Conservation (phyloP, 805 yeast genomes). For the Ogataea pini region DNA sequence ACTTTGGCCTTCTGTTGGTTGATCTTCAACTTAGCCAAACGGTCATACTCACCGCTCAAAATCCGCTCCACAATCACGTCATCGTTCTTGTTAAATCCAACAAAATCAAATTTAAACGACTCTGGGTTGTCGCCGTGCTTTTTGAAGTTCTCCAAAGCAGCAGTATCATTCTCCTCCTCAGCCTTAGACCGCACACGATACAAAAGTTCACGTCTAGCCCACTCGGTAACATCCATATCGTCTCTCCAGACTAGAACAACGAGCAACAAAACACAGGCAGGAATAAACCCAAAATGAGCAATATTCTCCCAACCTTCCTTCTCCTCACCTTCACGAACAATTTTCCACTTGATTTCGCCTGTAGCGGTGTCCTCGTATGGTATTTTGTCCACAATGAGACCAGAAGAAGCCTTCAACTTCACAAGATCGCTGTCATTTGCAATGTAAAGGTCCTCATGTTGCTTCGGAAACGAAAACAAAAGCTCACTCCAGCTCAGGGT, state of each 20-base stretch:
- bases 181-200: conserved; percentile 72
- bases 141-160: conserved; percentile 46
- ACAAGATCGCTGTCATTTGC: conserved; percentile 63
- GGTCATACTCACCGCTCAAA: conserved; percentile 82
- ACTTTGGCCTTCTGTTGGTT: conserved; percentile 31
- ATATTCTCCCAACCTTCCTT: conserved; percentile 86
- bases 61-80: conserved; percentile 79
- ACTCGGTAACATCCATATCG: conserved; percentile 54
- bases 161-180: conserved; percentile 55
- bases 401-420: conserved; percentile 57
- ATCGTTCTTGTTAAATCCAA: conserved; percentile 67
- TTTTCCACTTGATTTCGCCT: conserved; percentile 77
- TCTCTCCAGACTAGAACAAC: conserved; percentile 53
- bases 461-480: conserved; percentile 48
- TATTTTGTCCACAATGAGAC: conserved; percentile 75
- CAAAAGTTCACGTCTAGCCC: conserved; percentile 84
- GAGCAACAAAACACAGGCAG: conserved; percentile 60
- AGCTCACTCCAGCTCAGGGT: conserved; percentile 50
- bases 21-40: conserved; percentile 56
- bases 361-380: conserved; percentile 79
- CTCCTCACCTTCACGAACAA: conserved; percentile 65
- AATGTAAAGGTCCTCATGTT: conserved; percentile 52
- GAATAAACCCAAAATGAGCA: conserved; percentile 71
- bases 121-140: conserved; percentile 40
- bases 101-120: conserved; percentile 48